phyloP scores from a whole-genome alignment of 345 rosid genomes.

The Microcos paniculata region DNA sequence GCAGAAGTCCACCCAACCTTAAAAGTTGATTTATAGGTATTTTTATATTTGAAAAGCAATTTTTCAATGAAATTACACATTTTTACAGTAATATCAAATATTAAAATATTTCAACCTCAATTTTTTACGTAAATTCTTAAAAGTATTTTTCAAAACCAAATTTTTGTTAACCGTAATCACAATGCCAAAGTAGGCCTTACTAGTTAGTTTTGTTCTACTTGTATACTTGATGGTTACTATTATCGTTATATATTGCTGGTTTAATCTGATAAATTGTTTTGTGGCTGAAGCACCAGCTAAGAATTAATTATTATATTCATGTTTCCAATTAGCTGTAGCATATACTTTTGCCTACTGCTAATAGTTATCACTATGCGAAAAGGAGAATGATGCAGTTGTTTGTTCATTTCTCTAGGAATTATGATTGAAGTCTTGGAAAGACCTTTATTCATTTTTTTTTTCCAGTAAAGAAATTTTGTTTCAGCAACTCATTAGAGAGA shows the following conservation, averaged over 20 bases:
- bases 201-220: background rate
- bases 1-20: too few relatives aligned
- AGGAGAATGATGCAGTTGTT: background rate
- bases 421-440: background rate
- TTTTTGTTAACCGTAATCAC: too few relatives aligned
- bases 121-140: too few relatives aligned
- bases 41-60: too few relatives aligned
- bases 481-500: background rate
- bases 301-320: background rate
- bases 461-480: background rate
- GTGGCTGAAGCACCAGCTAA: too few relatives aligned
- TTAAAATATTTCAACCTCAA: too few relatives aligned
- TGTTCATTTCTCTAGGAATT: background rate
- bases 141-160: too few relatives aligned
- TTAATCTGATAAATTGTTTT: conserved; percentile 7
- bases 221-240: background rate
- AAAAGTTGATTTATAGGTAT: too few relatives aligned
- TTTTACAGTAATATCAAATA: too few relatives aligned
- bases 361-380: background rate
- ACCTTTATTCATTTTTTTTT: background rate
- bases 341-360: background rate
- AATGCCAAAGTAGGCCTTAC: too few relatives aligned
- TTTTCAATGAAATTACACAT: too few relatives aligned
- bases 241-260: background rate
- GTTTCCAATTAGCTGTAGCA: background rate